Conservation (phyloP, 208 protist genomes). For the Acanthamoeba sp. region DNA sequence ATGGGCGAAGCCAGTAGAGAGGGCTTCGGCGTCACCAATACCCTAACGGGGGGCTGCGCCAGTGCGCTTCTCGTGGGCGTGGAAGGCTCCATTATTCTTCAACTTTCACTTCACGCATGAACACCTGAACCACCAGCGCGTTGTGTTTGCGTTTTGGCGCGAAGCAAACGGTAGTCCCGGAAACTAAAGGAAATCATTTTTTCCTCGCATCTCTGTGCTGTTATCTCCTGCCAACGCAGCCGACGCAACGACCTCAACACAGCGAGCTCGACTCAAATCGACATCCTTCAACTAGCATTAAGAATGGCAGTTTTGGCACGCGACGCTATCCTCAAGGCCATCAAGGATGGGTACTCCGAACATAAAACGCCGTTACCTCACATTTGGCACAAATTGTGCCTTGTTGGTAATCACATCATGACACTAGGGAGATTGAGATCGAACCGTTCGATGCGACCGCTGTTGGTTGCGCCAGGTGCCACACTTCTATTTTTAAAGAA, state of each 20-base stretch:
- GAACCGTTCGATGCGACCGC: constrained; percentile 54
- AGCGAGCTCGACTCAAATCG: no score
- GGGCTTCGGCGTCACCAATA: not conserved
- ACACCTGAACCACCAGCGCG: no score
- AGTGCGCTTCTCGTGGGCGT: not conserved
- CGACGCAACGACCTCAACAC: no score
- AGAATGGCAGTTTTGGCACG: constrained; percentile 58
- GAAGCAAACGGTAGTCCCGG: no score
- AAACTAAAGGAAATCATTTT: no score
- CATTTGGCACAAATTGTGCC: not conserved
- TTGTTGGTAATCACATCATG: no score
- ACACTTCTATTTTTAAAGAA: not conserved
- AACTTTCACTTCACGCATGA: not conserved
- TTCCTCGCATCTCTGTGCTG: no score
- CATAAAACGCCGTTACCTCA: not conserved
- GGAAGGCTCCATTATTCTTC: not conserved
- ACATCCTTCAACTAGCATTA: no score
- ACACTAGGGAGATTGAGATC: constrained; percentile 49
- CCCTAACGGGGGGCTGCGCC: not conserved
- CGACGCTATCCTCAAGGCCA: constrained; percentile 30
- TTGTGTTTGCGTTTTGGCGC: no score
- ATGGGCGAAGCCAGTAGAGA: not conserved
- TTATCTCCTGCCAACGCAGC: no score
- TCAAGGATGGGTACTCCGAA: constrained; percentile 26
- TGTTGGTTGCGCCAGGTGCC: constrained; percentile 67